Evolutionary conservation across 805 yeast species (phyloP).

Genomic region (Priceomyces medius): DNA sequence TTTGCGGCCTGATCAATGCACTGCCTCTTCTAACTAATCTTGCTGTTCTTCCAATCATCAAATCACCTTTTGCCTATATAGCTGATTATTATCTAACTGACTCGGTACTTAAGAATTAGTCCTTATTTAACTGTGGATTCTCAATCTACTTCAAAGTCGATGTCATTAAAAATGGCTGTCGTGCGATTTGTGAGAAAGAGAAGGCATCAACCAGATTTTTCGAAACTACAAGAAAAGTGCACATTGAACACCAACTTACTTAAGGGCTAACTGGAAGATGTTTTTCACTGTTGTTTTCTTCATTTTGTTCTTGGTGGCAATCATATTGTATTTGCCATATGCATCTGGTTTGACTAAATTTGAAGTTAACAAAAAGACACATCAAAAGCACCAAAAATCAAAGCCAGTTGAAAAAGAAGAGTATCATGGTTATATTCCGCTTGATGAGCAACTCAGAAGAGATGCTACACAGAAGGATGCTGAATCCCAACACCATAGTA

Average conservation of each 20-base stretch:
- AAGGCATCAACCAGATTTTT: not conserved
- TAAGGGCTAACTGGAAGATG: conserved; percentile 18
- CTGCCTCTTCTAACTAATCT: not conserved
- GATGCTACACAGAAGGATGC: conserved; percentile 11
- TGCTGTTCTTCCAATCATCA: not conserved
- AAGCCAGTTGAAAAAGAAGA: conserved; percentile 8
- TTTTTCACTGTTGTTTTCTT: conserved; percentile 38
- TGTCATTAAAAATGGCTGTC: not conserved
- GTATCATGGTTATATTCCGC: conserved; percentile 38
- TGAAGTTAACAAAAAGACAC: conserved; percentile 25
- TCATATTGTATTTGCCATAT: conserved; percentile 47
- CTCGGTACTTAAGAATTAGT: not conserved
- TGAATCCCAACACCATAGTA: conserved; percentile 17
- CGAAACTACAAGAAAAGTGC: not conserved
- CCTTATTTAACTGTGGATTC: not conserved
- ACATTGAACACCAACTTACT: not conserved
- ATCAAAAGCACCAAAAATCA: conserved; percentile 5
- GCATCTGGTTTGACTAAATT: conserved; percentile 49
- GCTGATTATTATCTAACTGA: not conserved
- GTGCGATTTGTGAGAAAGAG: not conserved
- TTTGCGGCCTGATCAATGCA: not conserved
- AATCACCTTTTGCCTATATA: not conserved
- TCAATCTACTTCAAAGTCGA: not conserved
- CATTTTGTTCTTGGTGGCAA: conserved; percentile 40
- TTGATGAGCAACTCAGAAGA: conserved; percentile 31